Base-by-base conservation (phyloP, 371 early-diverging fungal genomes). In the Mucor saturninus region DNA sequence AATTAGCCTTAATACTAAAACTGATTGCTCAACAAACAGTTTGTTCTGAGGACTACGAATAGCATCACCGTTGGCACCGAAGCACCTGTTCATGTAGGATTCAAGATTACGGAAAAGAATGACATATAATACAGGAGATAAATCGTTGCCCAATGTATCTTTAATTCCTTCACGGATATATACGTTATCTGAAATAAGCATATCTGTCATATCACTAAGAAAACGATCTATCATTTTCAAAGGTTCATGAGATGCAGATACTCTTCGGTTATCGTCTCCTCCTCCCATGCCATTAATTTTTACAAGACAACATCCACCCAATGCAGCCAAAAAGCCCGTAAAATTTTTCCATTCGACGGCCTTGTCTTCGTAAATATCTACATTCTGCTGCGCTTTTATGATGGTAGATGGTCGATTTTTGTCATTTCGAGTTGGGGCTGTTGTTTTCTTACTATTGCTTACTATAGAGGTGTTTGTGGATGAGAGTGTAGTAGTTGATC, bases 161-260 rank as follows among this genome's bases (percentile, higher is more conserved):
- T 93, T 93, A 46, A 91, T 91, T 15, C 85, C 87, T 77, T 96
- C 96, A 7, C 95, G 89, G 29, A 95, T 86, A 68, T 90, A 83
- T n/a, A 90, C 88, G 64, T 93, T 91, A 38, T 96, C 95, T 4
- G 86, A 90, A 0, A 90, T 86, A 53, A 95, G 75, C 59, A 95
- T 81, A 49, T 91, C 90, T 4, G 93, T 84, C 77, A 95, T 86
- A 53, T 95, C 93, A 30, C 77, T 73, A 55, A 94, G 83, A 65
- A 93, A 97, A 32, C 84, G 79, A 64, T 94, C 93, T 2, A 92
- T 88, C 71, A 89, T 83, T 11, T 61, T 42, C 2, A 66, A 42
- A 4, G 77, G 69, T 39, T 75, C 74, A 14, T 89, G 91, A 52
- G 72, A 52, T 2, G 68, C 30, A 4, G 69, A 59, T 21, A 57